Conservation (phyloP, 2,329 filamentous ascomycete species). For the Talaromyces piceae region DNA sequence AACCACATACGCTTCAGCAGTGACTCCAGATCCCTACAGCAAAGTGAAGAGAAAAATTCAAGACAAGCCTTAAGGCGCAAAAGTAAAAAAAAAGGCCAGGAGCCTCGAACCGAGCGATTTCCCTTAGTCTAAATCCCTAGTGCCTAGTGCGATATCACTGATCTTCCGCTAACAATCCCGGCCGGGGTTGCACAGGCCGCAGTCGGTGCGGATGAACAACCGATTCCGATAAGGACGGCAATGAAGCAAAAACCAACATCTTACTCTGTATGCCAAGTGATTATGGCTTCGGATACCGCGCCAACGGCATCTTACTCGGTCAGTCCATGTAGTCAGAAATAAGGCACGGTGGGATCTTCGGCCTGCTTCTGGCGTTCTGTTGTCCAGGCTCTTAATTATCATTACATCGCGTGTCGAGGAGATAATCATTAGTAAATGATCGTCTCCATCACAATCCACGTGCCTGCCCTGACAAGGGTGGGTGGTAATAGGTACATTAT, state of each 20-base stretch:
- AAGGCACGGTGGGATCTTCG: background rate
- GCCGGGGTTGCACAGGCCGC: background rate
- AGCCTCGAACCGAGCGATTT: background rate
- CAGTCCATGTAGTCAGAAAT: no score
- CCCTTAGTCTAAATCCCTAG: background rate
- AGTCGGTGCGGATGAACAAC: background rate
- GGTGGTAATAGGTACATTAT: no score
- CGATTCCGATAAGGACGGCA: background rate
- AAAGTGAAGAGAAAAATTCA: no score
- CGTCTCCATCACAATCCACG: background rate
- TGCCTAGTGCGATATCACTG: background rate
- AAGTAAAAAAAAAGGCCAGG: background rate
- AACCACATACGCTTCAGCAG: no score
- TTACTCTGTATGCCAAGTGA: no score
- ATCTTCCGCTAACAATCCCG: no score
- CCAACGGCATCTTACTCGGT: background rate
- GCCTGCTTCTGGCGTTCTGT: background rate
- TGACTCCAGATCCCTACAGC: no score
- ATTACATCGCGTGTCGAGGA: background rate
- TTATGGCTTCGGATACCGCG: background rate
- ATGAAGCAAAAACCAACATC: background rate
- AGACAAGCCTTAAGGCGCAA: no score
- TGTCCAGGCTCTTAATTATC: background rate
- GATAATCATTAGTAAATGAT: background rate
- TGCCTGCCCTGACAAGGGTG: no score